Evolutionary conservation across 2,329 filamentous ascomycete genomes (phyloP).

Genomic region (Bertia moriformis): DNA sequence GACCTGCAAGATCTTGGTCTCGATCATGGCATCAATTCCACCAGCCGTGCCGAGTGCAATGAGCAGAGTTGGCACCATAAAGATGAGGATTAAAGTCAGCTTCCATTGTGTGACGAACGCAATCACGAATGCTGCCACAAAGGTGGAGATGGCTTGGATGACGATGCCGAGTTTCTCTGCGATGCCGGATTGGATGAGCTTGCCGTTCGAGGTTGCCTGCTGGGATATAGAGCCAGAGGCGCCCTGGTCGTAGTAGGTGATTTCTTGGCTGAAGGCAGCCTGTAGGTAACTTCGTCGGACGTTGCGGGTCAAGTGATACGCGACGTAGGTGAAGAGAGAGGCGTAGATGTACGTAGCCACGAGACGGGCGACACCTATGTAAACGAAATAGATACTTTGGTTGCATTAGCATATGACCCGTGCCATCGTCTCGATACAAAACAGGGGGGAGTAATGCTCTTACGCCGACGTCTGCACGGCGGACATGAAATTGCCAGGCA

Average conservation of each 20-base stretch:
- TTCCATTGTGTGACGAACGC: conserved; percentile 26
- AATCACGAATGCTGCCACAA: conserved; percentile 21
- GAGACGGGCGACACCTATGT: conserved; percentile 39
- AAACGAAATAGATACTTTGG: conserved; percentile 38
- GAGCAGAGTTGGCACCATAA: conserved; percentile 14
- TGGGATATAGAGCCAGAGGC: conserved; percentile 24
- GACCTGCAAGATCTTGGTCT: conserved; percentile 17
- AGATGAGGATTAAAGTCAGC: conserved; percentile 22
- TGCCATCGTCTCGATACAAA: too few relatives aligned
- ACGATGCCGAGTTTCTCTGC: conserved; percentile 22
- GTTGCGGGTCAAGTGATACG: conserved; percentile 32
- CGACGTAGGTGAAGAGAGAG: conserved; percentile 28
- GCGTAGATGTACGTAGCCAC: conserved; percentile 30
- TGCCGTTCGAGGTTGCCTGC: conserved; percentile 27
- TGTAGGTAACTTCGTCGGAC: conserved; percentile 32
- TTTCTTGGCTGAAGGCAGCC: conserved; percentile 31
- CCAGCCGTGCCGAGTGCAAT: conserved; percentile 14
- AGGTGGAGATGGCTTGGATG: conserved; percentile 20
- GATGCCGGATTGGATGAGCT: conserved; percentile 23
- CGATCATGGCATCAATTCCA: conserved; percentile 14
- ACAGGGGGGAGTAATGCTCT: conserved; percentile 5
- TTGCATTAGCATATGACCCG: background rate
- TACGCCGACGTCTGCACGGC: conserved; percentile 17
- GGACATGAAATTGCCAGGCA: conserved; percentile 11
- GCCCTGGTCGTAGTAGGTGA: conserved; percentile 30